Evolutionary conservation across 257 asterid species (phyloP), one percentile per base, ranked within the genome.

Genomic region (Leptodermis oblonga): DNA sequence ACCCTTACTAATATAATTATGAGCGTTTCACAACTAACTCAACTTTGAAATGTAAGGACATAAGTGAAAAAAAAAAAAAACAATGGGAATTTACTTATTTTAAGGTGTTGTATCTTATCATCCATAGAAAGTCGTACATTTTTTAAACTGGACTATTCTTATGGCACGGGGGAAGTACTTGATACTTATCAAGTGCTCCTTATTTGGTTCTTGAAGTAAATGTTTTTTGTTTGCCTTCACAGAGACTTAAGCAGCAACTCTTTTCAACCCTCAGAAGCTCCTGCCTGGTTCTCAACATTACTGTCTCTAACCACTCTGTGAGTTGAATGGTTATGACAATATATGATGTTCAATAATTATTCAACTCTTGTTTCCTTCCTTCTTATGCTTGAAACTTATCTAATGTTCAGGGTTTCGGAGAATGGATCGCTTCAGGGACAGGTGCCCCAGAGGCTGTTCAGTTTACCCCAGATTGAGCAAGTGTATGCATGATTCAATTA

Each of bases 231-330:
- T 70, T 36, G 20, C 4, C n/a, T 78, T 80, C 65, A 36, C 86
- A 90, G 98, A 81, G 98, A 92, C 75, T 83, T 92, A 86, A 90
- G 98, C 87, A 92, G 85, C 84, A 90, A 90, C 80, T 81, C 96
- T 34, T 92, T 92, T 74, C 73, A 78, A 65, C 80, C 80, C 77
- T 82, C 95, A 28, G 78, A 80, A 71, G 86, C 89, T 11, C 98
- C 98, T 1, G 80, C 72, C 20, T 92, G 97, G 98, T 84, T 92
- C 87, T 79, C 90, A 23, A 81, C 91, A 20, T 75, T 92, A 71
- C 85, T 56, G 51, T 86, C 97, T 22, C 84, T 92, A 49, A 92
- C 95, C 33, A 92, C 98, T 69, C 75, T 92, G 98, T 92, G 80
- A 86, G 98, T 88, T 62, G 96, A 82, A 54, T 46, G 7, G n/a